Evolutionary conservation across 208 protist species (phyloP), one percentile per base, ranked within the genome.

Genomic region (Blechomonas ayalai): DNA sequence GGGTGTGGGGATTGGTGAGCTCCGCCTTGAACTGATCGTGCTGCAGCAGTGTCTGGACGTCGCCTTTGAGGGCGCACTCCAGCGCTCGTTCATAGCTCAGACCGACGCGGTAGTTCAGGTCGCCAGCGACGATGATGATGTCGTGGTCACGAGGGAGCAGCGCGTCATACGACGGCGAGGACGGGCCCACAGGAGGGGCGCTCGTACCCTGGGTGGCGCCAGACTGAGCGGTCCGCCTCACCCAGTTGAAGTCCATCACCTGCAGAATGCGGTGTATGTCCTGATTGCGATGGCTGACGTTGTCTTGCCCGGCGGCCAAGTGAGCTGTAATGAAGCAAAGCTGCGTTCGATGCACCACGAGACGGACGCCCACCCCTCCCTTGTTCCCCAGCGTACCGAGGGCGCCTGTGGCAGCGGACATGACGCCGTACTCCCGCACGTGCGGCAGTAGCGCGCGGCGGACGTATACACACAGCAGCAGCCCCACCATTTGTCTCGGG

Each of bases 31-130:
- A 73, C 57, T 96, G 82, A 56, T 96, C 90, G 44, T 88, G 59
- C 40, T 67, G 16, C 12, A 96, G 61, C 27, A 96, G 61, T 37
- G 67, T 48, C 2, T 15, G 25, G 22, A 69, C 43, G 23, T 78
- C 58, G 15, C 64, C 48, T 1, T 41, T 38, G 18, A 16, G 38
- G 15, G 65, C 64, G 10, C 83, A 39, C 23, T 55, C 47, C 23
- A 95, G 55, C 9, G 79, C 71, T n/a, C 57, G 40, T 26, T 93
- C 76, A 57, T 92, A 93, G 33, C 67, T 57, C 26, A 92, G 52
- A 36, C 79, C 60, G 16, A 96, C 38, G 12, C 90, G 73, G 54
- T 97, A 97, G 73, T 97, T 97, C 19, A 97, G 56, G 64, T 97
- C 92, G 2, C 92, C 92, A 4, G 90, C 80, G 26, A 92, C 88